Conservation (phyloP, 2,329 filamentous ascomycete genomes). For the Dactylellina parvicollis region DNA sequence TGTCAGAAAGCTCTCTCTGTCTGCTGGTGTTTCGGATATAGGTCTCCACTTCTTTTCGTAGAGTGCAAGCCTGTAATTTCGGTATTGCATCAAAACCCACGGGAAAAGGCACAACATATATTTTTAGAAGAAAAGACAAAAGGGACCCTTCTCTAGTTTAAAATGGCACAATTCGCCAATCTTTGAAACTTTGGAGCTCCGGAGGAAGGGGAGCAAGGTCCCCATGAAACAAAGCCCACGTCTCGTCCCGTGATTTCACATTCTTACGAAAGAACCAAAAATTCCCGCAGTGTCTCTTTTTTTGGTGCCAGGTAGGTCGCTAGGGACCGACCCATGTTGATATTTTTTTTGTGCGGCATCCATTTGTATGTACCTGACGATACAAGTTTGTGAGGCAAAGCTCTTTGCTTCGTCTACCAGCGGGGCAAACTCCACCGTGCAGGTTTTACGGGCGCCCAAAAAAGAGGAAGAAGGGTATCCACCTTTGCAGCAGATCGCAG, state of each 20-base stretch:
- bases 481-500: not conserved
- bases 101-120: not conserved
- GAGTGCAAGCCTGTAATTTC: constrained; percentile 33
- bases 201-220: not conserved
- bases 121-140: constrained; percentile 18
- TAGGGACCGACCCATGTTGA: constrained; percentile 23
- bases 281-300: too few species aligned
- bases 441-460: constrained; percentile 17
- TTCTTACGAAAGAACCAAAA: not conserved
- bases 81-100: constrained; percentile 34
- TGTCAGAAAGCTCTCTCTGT: constrained; percentile 10
- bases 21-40: constrained; percentile 39
- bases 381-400: constrained; percentile 46
- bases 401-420: too few species aligned
- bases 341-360: constrained; percentile 51
- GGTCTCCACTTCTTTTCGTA: not conserved
- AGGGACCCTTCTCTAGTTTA: too few species aligned
- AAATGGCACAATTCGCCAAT: not conserved
- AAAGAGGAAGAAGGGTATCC: not conserved
- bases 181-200: not conserved
- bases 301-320: not conserved
- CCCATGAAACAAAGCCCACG: not conserved
- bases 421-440: constrained; percentile 16
- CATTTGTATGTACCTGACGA: constrained; percentile 14
- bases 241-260: constrained; percentile 14